Evolutionary conservation across 2,329 filamentous ascomycete genomes (phyloP).

Genomic region (Ascochyta koolunga): DNA sequence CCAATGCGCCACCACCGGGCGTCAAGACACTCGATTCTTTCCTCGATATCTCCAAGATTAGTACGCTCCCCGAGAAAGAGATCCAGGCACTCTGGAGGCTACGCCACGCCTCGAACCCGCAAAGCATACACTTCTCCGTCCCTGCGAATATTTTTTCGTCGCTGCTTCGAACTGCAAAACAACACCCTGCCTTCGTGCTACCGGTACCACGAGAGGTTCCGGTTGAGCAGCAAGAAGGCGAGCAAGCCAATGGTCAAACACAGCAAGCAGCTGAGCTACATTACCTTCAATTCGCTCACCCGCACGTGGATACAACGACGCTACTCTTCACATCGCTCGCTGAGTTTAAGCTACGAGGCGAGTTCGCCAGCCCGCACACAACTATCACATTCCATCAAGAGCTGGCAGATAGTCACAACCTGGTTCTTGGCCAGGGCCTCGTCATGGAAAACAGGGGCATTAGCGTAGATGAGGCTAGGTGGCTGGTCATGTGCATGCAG

Average conservation of each 20-base stretch:
- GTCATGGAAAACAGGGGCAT: conserved; percentile 79
- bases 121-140: conserved; percentile 83
- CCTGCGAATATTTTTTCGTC: conserved; percentile 73
- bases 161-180: conserved; percentile 73
- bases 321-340: conserved; percentile 93
- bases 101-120: conserved; percentile 74
- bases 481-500: conserved; percentile 90
- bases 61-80: conserved; percentile 75
- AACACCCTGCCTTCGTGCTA: conserved; percentile 87
- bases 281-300: conserved; percentile 95
- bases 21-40: conserved; percentile 71
- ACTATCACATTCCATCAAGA: conserved; percentile 92
- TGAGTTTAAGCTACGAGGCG: conserved; percentile 88
- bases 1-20: conserved; percentile 50
- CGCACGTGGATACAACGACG: conserved; percentile 63
- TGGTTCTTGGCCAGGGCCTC: conserved; percentile 85
- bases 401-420: conserved; percentile 71
- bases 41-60: conserved; percentile 80
- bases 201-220: conserved; percentile 71
- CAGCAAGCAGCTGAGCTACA: conserved; percentile 84
- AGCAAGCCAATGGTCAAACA: conserved; percentile 17
- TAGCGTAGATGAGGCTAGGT: conserved; percentile 80
- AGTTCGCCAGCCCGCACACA: conserved; percentile 90
- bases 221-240: conserved; percentile 28
- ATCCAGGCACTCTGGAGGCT: conserved; percentile 90